Evolutionary conservation across 2,329 filamentous ascomycete species (phyloP).

Genomic region (Coniochaeta sp.): DNA sequence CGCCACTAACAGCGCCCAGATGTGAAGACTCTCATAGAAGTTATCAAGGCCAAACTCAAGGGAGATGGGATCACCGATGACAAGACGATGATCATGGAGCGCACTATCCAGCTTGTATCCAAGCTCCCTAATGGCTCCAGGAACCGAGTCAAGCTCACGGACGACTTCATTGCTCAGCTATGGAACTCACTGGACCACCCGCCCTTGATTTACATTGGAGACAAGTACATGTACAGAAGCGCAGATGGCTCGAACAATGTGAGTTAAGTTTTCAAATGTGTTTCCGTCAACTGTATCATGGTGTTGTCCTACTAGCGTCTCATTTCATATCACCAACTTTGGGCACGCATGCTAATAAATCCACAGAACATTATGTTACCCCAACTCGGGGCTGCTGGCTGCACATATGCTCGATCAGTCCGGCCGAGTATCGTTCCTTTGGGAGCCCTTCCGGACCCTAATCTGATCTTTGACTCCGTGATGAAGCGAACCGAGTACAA

Average conservation of each 20-base stretch:
- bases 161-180: constrained; percentile 58
- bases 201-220: constrained; percentile 55
- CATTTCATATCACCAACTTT: no score
- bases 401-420: constrained; percentile 58
- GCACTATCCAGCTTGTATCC: constrained; percentile 62
- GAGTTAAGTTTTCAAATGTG: constrained; percentile 11
- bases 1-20: constrained; percentile 33
- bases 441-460: constrained; percentile 60
- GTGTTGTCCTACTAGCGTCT: background rate
- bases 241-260: constrained; percentile 65
- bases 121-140: constrained; percentile 56
- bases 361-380: constrained; percentile 56
- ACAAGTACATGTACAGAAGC: constrained; percentile 57
- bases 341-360: constrained; percentile 3
- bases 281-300: background rate
- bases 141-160: constrained; percentile 55
- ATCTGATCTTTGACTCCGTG: constrained; percentile 52
- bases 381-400: constrained; percentile 58
- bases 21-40: constrained; percentile 51
- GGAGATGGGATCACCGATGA: constrained; percentile 60
- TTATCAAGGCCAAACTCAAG: constrained; percentile 55
- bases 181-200: constrained; percentile 70
- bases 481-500: constrained; percentile 47
- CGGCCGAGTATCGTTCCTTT: constrained; percentile 50
- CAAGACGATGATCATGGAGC: constrained; percentile 71